Evolutionary conservation across 2,329 filamentous ascomycete species (phyloP), one percentile per base, ranked within the genome.

Genomic region (Pseudonectria foliicola): DNA sequence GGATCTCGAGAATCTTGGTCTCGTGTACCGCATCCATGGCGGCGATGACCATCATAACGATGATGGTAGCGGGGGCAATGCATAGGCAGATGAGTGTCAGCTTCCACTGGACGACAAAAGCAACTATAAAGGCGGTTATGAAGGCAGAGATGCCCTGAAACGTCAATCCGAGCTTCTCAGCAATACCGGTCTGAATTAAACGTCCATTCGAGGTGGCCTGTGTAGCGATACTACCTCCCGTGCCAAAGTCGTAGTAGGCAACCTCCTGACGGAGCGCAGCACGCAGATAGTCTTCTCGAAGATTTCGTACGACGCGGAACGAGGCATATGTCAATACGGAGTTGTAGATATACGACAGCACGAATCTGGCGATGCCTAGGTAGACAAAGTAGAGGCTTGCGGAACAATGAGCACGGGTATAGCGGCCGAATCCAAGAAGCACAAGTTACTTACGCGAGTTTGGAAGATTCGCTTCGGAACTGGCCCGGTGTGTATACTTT

Each of bases 351-450:
- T 77, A 78, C 10, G 67, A 61, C 12, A 73, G 53, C 14, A 57
- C 48, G 39, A 77, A 71, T 29, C 71, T 67, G 0, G 55, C 73
- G 33, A 77, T 58, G 45, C 75, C 76, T 10, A 79, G 59, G 41
- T 77, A 78, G 16, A 78, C 61, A 44, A 78, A 76, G 49, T 71
- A 77, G 6, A 79, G 55, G 1, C 68, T 70, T 46, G 14, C 49
- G 40, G 10, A 40, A 45, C 28, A 49, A 45, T 26, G 62, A 47
- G 40, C 70, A 71, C 4, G 61, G 60, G 6, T 62, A 38, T 13
- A 50, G 46, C 33, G 71, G 63, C 7, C 66, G 66, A 3, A 54
- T 66, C 32, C n/a, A n/a, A n/a, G 68, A 45, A 46, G 70, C 68
- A 12, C 72, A 54, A 38, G 71, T 73, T 5, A 75, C 57, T 37